Evolutionary conservation across 352 stramenopile species (phyloP).

Genomic region (Phytopythium oedochilum): DNA sequence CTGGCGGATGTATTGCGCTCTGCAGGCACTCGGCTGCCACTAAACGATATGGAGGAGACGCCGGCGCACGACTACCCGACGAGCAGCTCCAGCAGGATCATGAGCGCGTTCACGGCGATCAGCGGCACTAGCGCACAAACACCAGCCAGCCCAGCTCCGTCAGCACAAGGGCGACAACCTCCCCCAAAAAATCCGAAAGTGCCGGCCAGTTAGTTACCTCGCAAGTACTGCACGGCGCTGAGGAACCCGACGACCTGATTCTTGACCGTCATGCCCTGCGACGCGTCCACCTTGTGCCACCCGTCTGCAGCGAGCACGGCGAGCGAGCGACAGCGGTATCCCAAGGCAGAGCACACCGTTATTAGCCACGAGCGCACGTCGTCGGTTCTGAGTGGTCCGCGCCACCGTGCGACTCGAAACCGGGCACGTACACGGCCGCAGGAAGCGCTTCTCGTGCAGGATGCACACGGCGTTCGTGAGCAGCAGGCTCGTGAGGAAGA

Average conservation of each 20-base stretch:
- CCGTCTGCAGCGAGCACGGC: constrained; percentile 39
- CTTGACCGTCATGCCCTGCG: constrained; percentile 80
- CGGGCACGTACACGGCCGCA: constrained; percentile 61
- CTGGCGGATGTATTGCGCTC: too few relatives aligned
- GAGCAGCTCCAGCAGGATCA: constrained; percentile 77
- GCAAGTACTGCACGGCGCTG: constrained; percentile 80
- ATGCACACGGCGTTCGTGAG: constrained; percentile 86
- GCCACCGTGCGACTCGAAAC: too few relatives aligned
- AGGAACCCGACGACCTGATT: constrained; percentile 86
- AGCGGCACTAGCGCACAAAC: constrained; percentile 47
- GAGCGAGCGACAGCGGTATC: background rate
- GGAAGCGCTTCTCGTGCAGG: constrained; percentile 85
- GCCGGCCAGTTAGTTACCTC: constrained; percentile 57
- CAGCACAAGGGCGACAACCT: too few relatives aligned
- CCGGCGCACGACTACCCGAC: constrained; percentile 52
- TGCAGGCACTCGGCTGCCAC: background rate
- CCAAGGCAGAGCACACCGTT: too few relatives aligned
- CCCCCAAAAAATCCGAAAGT: too few relatives aligned
- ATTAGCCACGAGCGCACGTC: too few relatives aligned
- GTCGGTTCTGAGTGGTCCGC: too few relatives aligned
- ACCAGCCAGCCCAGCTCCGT: too few relatives aligned
- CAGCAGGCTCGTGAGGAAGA: constrained; percentile 82
- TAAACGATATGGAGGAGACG: background rate
- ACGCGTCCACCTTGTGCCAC: constrained; percentile 79
- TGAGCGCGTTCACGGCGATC: constrained; percentile 76